Evolutionary conservation across 2,329 filamentous ascomycete genomes (phyloP), one percentile per base, ranked within the genome.

Genomic region (Alternaria hordeiaustralica): DNA sequence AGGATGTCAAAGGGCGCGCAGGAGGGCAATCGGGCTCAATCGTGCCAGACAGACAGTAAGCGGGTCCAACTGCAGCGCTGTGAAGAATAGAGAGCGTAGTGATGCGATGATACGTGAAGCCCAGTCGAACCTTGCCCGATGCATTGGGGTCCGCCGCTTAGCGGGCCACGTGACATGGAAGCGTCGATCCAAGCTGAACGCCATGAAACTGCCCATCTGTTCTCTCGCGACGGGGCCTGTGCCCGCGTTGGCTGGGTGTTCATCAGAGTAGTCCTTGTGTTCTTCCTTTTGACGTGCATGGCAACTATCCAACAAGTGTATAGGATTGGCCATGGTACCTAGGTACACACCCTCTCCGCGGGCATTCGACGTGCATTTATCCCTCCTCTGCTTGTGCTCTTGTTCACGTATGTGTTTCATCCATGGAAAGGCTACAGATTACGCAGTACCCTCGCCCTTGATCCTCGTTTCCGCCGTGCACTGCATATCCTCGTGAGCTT

Each of bases 71-170:
- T 66, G 70, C 67, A 69, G 72, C 66, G 74, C 70, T 65, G 70
- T 64, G 71, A 79, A 79, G 74, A 79, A 79, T 79, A 79, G 73
- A 73, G 71, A 75, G 70, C 68, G 72, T 78, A 78, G 75, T 71
- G 73, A 77, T 78, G 75, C 72, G 73, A 68, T 72, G 73, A 68
- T 72, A 60, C 62, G 69, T 70, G 65, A 67, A 67, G 61, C 47
- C 58, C 49, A 60, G 60, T 54, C 47, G 60, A 63, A 59, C 60
- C 60, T 63, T 63, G 60, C 43, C 60, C 56, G 54, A 63, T 60
- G 13, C 55, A 63, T 60, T 41, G 56, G 60, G 60, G 60, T 33
- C 30, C 50, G 56, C 60, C 60, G 60, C 60, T 60, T 60, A 54
- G 50, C 49, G 20, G 21, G 61, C 62, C 69, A 74, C 72, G 71